Evolutionary conservation across 2,329 filamentous ascomycete species (phyloP).

Genomic region (Venturia nashicola): DNA sequence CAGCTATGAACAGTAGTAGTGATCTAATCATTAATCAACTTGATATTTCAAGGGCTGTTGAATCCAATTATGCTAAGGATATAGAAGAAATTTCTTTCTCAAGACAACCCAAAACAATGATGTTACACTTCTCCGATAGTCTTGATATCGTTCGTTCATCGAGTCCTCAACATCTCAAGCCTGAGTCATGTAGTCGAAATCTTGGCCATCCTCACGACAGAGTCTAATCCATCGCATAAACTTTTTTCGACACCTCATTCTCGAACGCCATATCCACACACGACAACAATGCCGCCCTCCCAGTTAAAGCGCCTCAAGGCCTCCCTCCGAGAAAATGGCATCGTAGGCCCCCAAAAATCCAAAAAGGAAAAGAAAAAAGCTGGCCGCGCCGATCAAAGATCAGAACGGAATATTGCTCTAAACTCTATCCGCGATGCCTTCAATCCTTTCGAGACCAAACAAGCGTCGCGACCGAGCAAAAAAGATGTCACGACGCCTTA

Average conservation of each 20-base stretch:
- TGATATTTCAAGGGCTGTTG: too few species aligned
- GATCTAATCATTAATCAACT: too few species aligned
- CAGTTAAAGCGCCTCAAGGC: conserved; percentile 93
- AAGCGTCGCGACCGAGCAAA: conserved; percentile 63
- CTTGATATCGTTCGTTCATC: too few species aligned
- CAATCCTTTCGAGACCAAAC: conserved; percentile 94
- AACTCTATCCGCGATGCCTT: conserved; percentile 86
- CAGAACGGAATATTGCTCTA: conserved; percentile 65
- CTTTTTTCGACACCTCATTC: background rate
- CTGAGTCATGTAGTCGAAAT: background rate
- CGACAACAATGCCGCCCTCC: conserved; percentile 71
- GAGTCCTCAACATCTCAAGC: too few species aligned
- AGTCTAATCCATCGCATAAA: background rate
- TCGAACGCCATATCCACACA: background rate
- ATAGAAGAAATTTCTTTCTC: too few species aligned
- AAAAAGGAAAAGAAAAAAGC: conserved; percentile 81
- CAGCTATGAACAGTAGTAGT: too few species aligned
- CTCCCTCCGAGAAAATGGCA: conserved; percentile 77
- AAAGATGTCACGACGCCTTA: conserved; percentile 69
- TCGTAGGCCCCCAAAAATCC: conserved; percentile 82
- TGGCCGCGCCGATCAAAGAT: conserved; percentile 56
- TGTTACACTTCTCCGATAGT: too few species aligned
- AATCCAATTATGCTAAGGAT: too few species aligned
- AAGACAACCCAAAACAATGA: too few species aligned
- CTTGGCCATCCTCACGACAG: background rate